These are phyloP conservation scores for Barnettozyma populi DNA, from an alignment of 805 yeast genomes.

Conservation along the genomic window DNA sequence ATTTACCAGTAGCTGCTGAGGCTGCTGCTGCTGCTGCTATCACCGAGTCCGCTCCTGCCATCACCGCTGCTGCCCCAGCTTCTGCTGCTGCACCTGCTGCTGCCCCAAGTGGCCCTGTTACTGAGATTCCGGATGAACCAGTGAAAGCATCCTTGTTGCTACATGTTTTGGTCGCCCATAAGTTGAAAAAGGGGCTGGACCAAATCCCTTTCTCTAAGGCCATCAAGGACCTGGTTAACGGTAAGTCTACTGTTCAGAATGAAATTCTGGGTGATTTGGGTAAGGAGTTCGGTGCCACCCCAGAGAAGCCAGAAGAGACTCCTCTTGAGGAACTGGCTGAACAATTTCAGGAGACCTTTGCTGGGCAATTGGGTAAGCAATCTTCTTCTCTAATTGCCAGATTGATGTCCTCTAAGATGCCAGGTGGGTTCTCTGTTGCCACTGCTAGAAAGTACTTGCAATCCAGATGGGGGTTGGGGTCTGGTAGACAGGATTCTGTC, in stretches of 20 bases:
- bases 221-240: conserved; percentile 94
- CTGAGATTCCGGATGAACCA: conserved; percentile 83
- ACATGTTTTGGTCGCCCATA: conserved; percentile 91
- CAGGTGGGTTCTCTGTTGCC: conserved; percentile 96
- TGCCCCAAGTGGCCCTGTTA: conserved; percentile 74
- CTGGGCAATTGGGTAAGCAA: conserved; percentile 90
- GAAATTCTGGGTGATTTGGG: conserved; percentile 98
- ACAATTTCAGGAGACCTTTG: conserved; percentile 84
- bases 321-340: conserved; percentile 96
- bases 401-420: conserved; percentile 95
- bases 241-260: conserved; percentile 97
- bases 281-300: conserved; percentile 95
- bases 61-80: conserved; percentile 54
- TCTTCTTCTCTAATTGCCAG: conserved; percentile 85
- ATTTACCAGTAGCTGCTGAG: conserved; percentile 30
- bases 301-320: conserved; percentile 98
- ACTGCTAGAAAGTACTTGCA: conserved; percentile 89
- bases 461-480: conserved; percentile 85
- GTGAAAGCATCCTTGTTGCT: conserved; percentile 76
- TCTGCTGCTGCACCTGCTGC: conserved; percentile 57
- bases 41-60: conserved; percentile 42
- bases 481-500: conserved; percentile 93
- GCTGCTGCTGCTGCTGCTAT: conserved; percentile 27
- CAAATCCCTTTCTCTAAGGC: conserved; percentile 86
- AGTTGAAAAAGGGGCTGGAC: conserved; percentile 85